Evolutionary conservation across 1,284 basidiomycete genomes (phyloP).

Genomic region (Trichosporon sp.): DNA sequence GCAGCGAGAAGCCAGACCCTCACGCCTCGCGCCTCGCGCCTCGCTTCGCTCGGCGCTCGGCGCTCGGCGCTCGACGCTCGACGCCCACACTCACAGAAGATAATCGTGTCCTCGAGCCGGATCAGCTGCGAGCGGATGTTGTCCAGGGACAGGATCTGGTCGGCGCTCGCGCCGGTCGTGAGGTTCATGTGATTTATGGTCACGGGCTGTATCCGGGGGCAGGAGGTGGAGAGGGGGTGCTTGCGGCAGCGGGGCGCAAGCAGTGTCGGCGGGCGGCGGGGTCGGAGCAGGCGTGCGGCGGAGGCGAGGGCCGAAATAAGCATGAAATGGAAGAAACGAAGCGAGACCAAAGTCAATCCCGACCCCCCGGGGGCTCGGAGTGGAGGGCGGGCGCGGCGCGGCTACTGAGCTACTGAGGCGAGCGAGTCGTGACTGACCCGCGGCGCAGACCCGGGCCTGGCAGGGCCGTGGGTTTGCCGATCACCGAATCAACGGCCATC

Average conservation of each 20-base stretch:
- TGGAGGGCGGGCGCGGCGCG: not conserved
- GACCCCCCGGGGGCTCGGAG: no score
- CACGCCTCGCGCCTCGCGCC: not conserved
- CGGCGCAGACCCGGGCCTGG: not conserved
- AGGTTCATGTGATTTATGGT: conserved; percentile 42
- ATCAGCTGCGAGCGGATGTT: conserved; percentile 80
- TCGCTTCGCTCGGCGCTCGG: conserved; percentile 22
- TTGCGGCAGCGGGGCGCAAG: not conserved
- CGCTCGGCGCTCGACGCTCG: conserved; percentile 22
- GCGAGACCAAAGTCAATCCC: not conserved
- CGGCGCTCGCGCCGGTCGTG: conserved; percentile 55
- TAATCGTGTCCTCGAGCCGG: conserved; percentile 96
- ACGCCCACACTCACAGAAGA: conserved; percentile 62
- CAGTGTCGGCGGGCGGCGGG: not conserved
- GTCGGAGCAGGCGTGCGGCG: not conserved
- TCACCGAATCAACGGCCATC: not conserved
- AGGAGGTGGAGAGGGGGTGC: not conserved
- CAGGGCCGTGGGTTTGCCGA: not conserved
- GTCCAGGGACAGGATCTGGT: conserved; percentile 75
- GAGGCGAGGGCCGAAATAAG: not conserved
- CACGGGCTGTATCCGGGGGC: not conserved
- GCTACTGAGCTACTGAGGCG: no score
- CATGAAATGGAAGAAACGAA: not conserved
- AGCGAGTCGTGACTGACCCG: not conserved
- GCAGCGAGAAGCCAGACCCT: not conserved